A percentile compares a stretch with the other conserved stretches of the same genome.
Evolutionary conservation across 441 rosid genomes (phyloP).

Genomic region (Erodium texanum): DNA sequence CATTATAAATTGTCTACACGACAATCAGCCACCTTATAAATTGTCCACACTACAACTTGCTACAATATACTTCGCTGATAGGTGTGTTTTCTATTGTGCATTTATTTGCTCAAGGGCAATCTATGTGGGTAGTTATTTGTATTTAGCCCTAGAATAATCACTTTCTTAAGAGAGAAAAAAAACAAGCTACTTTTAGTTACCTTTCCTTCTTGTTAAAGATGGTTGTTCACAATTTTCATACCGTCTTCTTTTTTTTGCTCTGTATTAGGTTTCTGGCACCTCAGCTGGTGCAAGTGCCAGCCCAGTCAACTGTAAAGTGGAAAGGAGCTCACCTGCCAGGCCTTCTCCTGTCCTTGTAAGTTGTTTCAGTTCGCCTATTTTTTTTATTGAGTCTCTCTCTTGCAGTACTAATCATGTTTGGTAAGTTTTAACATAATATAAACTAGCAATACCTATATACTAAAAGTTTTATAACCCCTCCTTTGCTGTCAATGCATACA

Average conservation of each 20-base stretch:
- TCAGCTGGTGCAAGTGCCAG: slow-evolving; percentile 37
- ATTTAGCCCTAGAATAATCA: too few relatives aligned
- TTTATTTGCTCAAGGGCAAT: too few relatives aligned
- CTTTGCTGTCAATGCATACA: slow-evolving; percentile 9
- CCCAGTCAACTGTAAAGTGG: slow-evolving; percentile 67
- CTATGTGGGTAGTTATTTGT: too few relatives aligned
- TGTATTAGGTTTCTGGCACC: slow-evolving; percentile 51
- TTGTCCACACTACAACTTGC: too few relatives aligned
- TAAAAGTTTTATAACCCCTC: not conserved
- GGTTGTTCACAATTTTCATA: slow-evolving; percentile 11
- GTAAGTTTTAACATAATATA: not conserved
- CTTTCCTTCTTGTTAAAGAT: not conserved
- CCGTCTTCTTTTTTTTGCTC: slow-evolving; percentile 14
- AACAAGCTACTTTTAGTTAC: not conserved
- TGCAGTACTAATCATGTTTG: slow-evolving; percentile 11
- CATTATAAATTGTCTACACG: too few relatives aligned
- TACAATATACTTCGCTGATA: too few relatives aligned
- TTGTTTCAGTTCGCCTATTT: slow-evolving; percentile 8
- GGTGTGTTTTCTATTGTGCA: too few relatives aligned
- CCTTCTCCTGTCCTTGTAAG: slow-evolving; percentile 61
- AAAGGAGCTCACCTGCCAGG: slow-evolving; percentile 77
- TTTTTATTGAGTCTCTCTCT: slow-evolving; percentile 9
- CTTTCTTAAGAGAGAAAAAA: slow-evolving; percentile 6
- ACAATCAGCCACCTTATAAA: too few relatives aligned
- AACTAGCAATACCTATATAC: not conserved